Evolutionary conservation across 345 rosid species (phyloP).

Genomic region (Salix exigua): DNA sequence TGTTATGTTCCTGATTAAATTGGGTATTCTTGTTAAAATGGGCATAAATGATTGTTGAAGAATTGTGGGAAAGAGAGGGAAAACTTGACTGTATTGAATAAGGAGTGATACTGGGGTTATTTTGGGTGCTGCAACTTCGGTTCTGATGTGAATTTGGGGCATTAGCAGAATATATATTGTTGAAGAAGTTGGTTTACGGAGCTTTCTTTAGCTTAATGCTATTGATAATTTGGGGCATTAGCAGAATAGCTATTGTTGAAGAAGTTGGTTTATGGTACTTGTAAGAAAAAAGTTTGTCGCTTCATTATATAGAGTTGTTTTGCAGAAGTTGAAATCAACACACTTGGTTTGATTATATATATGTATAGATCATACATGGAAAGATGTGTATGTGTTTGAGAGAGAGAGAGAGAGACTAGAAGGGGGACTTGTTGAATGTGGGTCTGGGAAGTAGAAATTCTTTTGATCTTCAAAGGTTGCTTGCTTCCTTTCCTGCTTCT

Average conservation of each 20-base stretch:
- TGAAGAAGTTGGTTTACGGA: neutral
- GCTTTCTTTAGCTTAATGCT: neutral
- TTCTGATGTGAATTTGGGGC: no score
- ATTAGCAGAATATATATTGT: neutral
- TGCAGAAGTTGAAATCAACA: neutral
- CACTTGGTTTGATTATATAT: neutral
- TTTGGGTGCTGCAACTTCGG: no score
- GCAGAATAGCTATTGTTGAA: no score
- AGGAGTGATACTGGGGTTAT: no score
- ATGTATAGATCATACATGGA: neutral
- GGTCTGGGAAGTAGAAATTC: conserved; percentile 67
- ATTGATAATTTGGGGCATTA: neutral
- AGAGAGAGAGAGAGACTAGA: conserved; percentile 18
- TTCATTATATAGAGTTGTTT: no score
- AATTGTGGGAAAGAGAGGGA: no score
- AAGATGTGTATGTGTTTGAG: neutral
- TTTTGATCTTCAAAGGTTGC: conserved; percentile 47
- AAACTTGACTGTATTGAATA: no score
- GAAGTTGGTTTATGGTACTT: no score
- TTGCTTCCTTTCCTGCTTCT: conserved; percentile 18
- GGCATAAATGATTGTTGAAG: no score
- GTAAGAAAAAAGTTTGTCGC: neutral
- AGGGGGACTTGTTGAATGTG: conserved; percentile 52
- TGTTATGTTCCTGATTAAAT: no score
- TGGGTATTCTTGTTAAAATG: no score